phyloP scores from a whole-genome alignment of 2,329 filamentous ascomycete genomes.

The Thelonectria discophora region DNA sequence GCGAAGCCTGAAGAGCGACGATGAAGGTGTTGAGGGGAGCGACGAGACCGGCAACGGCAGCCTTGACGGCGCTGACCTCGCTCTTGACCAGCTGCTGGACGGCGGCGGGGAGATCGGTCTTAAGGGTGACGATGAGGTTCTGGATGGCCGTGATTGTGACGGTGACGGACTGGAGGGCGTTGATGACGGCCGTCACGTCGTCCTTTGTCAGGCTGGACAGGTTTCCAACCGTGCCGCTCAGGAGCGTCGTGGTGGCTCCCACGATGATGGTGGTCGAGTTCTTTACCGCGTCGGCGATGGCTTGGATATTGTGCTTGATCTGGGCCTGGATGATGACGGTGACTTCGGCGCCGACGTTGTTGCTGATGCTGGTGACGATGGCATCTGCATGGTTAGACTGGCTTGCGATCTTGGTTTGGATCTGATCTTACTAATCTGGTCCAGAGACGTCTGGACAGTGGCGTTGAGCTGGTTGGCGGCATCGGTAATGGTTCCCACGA shows the following conservation, averaged over 20 bases:
- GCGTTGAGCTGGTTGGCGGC: neutral
- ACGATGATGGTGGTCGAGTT: neutral
- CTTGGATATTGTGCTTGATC: constrained; percentile 1
- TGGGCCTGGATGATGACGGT: neutral
- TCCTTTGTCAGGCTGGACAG: neutral
- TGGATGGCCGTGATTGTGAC: neutral
- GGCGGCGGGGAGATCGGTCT: neutral
- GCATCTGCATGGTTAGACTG: neutral
- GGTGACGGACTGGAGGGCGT: neutral
- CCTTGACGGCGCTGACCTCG: neutral
- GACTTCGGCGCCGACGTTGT: neutral
- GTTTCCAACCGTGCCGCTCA: neutral
- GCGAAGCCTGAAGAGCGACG: no score
- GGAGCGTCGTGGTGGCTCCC: neutral
- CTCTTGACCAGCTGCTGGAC: neutral
- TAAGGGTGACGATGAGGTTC: neutral
- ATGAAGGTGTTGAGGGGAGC: neutral
- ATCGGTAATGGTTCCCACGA: neutral
- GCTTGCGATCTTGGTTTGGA: neutral
- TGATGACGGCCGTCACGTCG: neutral
- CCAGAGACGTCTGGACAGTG: neutral
- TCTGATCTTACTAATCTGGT: constrained; percentile 1
- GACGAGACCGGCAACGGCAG: neutral
- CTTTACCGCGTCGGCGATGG: neutral
- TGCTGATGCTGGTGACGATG: neutral